Evolutionary conservation across 306 rosid genomes (phyloP).

Genomic region (Lablab purpureus): DNA sequence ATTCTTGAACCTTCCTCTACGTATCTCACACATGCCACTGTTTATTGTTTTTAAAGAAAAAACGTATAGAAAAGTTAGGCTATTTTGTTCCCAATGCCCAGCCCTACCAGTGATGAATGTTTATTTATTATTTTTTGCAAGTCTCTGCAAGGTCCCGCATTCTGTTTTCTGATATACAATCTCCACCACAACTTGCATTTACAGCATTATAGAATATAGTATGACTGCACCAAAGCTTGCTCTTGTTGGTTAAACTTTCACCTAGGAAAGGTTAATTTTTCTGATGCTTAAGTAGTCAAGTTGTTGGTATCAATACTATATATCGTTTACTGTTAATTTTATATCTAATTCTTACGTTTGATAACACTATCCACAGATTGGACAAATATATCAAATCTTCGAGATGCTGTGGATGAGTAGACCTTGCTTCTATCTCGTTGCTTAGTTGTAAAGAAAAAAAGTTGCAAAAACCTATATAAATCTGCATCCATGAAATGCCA

Average conservation of each 20-base stretch:
- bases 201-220: neutral
- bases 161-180: constrained; percentile 1
- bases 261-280: neutral
- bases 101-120: neutral
- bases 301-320: neutral
- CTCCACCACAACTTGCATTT: constrained; percentile 13
- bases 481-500: constrained; percentile 12
- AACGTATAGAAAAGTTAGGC: neutral
- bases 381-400: constrained; percentile 28
- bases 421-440: constrained; percentile 17
- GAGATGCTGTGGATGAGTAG: constrained; percentile 22
- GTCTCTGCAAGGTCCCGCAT: constrained; percentile 1
- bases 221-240: neutral
- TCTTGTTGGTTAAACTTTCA: neutral
- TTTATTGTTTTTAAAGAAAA: neutral
- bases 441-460: constrained; percentile 21
- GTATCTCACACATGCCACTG: constrained; percentile 1
- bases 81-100: constrained; percentile 1
- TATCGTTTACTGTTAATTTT: neutral
- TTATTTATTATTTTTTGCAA: neutral
- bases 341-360: neutral
- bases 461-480: constrained; percentile 29
- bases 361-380: neutral
- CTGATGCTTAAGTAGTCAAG: constrained; percentile 4
- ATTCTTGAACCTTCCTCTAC: constrained; percentile 27